These are phyloP conservation scores for Cyberlindnera suaveolens DNA, from an alignment of 805 yeast species.

Conservation along the genomic window DNA sequence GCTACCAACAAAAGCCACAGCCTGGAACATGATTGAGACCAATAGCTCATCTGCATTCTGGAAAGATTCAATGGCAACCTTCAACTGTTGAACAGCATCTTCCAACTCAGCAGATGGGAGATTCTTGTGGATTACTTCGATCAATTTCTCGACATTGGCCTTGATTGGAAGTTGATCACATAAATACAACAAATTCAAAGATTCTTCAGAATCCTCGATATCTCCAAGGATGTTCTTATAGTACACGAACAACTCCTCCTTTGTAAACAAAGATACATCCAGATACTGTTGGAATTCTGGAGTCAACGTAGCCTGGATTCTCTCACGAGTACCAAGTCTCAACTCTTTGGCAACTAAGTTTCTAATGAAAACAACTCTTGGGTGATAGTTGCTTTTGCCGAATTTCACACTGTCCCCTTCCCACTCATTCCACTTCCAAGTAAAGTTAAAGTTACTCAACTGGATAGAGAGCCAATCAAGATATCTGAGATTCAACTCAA, in stretches of 20 bases:
- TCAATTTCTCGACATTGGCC: slow-evolving; percentile 30
- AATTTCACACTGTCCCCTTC: slow-evolving; percentile 45
- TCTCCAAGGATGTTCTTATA: slow-evolving; percentile 30
- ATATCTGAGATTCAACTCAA: slow-evolving; percentile 65
- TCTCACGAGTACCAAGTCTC: slow-evolving; percentile 68
- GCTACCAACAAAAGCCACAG: slow-evolving; percentile 76
- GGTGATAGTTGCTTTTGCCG: slow-evolving; percentile 50
- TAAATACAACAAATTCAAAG: slow-evolving; percentile 30
- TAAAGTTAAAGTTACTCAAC: slow-evolving; percentile 86
- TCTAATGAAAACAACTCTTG: slow-evolving; percentile 64
- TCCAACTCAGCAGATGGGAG: slow-evolving; percentile 26
- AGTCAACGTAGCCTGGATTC: slow-evolving; percentile 68
- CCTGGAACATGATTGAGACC: slow-evolving; percentile 59
- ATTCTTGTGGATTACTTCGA: slow-evolving; percentile 31
- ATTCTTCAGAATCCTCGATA: slow-evolving; percentile 17
- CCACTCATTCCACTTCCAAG: slow-evolving; percentile 99
- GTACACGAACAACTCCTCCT: slow-evolving; percentile 29
- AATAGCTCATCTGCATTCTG: slow-evolving; percentile 38
- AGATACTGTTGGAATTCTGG: slow-evolving; percentile 45
- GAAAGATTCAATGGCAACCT: slow-evolving; percentile 25
- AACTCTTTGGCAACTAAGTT: slow-evolving; percentile 81
- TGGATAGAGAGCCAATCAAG: slow-evolving; percentile 92
- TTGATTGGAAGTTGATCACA: slow-evolving; percentile 32
- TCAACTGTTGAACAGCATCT: slow-evolving; percentile 25
- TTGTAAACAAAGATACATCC: slow-evolving; percentile 34